Evolutionary conservation across 2,329 filamentous ascomycete species (phyloP), one percentile per base, ranked within the genome.

Genomic region (Blastomyces gilchristii): DNA sequence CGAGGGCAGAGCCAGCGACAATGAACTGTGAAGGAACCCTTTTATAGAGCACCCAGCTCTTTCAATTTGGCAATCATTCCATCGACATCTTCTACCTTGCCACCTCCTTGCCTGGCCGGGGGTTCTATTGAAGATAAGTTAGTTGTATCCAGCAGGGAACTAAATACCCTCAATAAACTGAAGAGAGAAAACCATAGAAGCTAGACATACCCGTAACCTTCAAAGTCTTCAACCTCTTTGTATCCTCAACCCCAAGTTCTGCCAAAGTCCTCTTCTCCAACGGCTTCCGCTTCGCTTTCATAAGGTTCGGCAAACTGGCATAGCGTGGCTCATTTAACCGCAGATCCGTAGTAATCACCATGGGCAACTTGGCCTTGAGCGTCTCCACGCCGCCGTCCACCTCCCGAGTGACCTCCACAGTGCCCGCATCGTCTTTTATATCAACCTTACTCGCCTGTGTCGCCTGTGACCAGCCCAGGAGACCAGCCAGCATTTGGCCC

Each of bases 221-320:
- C 70, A 97, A 72, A 62, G 91, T 89, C 85, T 94, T 96, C 75
- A 99, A 78, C 71, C 92, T 83, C 77, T 83, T 86, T 75, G 83
- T 82, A 61, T 84, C 84, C 70, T 91, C 87, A 53, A 96, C 78
- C 1, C 89, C 90, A 75, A 89, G 89, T 73, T 99, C 94, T 63
- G 81, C 83, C 75, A 97, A 76, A 68, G 84, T 90, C 83, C 91
- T 88, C 88, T 97, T 97, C 72, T 94, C 91, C 70, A 99, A 73
- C 73, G 90, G 90, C 88, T 99, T 99, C 89, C 97, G 99, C 89
- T 99, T 99, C 61, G 94, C 94, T 87, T 97, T 99, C 94, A 99
- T 99, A 68, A 99, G 97, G 75, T 97, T 97, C 60, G 92, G 93
- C 84, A 99, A 77, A 77, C 86, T 96, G 28, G 93, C 94, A 76